These are phyloP conservation scores for Suillus variegatus DNA, from an alignment of 768 basidiomycete genomes.

Conservation along the genomic window DNA sequence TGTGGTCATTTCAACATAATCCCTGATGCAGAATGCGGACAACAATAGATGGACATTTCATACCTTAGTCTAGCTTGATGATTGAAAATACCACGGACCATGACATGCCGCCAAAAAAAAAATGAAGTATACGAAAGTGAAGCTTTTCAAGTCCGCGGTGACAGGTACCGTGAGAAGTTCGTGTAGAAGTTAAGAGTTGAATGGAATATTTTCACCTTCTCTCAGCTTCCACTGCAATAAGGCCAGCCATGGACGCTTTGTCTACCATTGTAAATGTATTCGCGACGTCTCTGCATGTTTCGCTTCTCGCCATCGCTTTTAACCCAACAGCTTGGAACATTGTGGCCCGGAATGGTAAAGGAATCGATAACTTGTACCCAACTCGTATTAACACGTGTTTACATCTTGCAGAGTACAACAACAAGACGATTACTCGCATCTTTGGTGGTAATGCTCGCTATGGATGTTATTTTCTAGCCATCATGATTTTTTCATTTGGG, in stretches of 20 bases:
- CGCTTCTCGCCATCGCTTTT: slow-evolving; percentile 75
- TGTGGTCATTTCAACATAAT: slow-evolving; percentile 3
- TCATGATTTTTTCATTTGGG: slow-evolving; percentile 83
- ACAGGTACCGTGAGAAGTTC: not conserved
- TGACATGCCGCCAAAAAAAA: not conserved
- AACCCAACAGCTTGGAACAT: slow-evolving; percentile 98
- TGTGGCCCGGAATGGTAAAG: slow-evolving; percentile 85
- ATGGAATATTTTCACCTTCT: slow-evolving; percentile 1
- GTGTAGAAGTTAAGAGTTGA: not conserved
- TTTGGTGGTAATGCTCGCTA: slow-evolving; percentile 71
- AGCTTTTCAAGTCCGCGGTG: not conserved
- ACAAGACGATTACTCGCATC: slow-evolving; percentile 84
- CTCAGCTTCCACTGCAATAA: not conserved
- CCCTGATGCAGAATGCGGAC: not conserved
- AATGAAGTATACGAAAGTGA: not conserved
- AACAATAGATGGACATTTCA: not conserved
- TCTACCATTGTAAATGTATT: slow-evolving; percentile 53
- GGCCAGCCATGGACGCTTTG: slow-evolving; percentile 28
- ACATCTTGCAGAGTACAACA: slow-evolving; percentile 60
- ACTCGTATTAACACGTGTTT: not conserved
- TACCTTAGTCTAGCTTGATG: not conserved
- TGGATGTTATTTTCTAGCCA: slow-evolving; percentile 88
- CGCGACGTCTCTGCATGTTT: slow-evolving; percentile 64
- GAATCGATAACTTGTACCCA: not conserved
- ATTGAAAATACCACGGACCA: not conserved